Base-by-base conservation (phyloP, 1,284 basidiomycete species). In the Tilletia indica region DNA sequence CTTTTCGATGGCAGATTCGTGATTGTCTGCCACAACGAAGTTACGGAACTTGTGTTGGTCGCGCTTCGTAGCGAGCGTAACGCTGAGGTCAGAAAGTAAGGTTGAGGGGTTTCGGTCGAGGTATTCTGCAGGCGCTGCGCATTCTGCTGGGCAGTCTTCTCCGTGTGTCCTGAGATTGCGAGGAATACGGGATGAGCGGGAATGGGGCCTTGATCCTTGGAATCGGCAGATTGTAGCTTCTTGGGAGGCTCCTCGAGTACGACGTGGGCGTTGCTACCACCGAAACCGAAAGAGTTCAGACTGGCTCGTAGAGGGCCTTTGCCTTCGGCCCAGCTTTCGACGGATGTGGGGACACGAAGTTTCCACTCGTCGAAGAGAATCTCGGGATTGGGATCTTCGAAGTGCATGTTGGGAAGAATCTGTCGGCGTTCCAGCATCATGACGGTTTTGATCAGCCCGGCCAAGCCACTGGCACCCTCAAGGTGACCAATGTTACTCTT, bases 401-500 rank as follows among this genome's bases (percentile, higher is more conserved):
- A 19, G 9, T 12, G 51, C 51, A 34, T 69, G 68, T 78, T 74
- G 0, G 68, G 68, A 2, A 74, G 77, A 5, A 77, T 73, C 38
- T 71, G 72, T 47, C 74, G 69, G 56, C 75, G 68, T 16, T 67
- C 14, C 19, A 68, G 45, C 45, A 66, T 47, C 9, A 67, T 14
- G 34, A 77, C 34, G 1, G 73, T 74, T 69, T 78, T 78, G 74
- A 77, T 71, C 67, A 78, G 72, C n/a, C 73, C 74, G 64, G 71
- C 75, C 6, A 74, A 73, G 12, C 77, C 77, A 0, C 74, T 74
- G 25, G 76, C 69, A 12, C 74, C 74, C 68, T 77, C 77, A 12
- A 73, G 74, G 45, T 78, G 77, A 2, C 77, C 77, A 19, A 78
- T 71, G 71, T 77, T 77, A 45, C 76, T 73, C 67, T 78, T 78